Percentiles rank a stretch among this genome's conserved stretches.
phyloP scores from a whole-genome alignment of 2,329 filamentous ascomycete genomes.

The Arthrobotrys pseudoclavata region DNA sequence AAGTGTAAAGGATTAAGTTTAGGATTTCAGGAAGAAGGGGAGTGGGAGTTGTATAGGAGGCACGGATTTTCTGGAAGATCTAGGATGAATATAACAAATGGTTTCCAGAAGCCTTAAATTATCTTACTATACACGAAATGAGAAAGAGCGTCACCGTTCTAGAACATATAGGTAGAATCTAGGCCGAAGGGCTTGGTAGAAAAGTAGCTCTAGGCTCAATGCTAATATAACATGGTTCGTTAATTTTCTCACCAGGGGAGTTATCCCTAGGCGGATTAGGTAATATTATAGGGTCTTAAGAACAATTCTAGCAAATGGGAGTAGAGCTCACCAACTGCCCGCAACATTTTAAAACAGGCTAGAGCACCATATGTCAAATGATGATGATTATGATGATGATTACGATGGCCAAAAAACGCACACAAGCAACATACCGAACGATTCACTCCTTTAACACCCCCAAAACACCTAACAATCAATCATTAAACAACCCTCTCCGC shows the following conservation, averaged over 20 bases:
- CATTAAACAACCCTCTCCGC: constrained; percentile 49
- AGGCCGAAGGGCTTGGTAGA: not conserved
- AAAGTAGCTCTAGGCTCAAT: not conserved
- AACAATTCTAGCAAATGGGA: not conserved
- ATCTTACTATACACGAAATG: not conserved
- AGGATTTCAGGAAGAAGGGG: not conserved
- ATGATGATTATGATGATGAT: not conserved
- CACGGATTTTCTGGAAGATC: not conserved
- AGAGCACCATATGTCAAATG: not conserved
- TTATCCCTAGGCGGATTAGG: not conserved
- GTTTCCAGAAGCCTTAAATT: not conserved
- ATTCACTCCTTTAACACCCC: constrained; percentile 21
- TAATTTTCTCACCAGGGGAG: not conserved
- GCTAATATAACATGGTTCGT: not conserved
- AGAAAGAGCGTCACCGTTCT: not conserved
- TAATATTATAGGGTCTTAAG: too few relatives aligned
- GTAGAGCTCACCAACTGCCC: not conserved
- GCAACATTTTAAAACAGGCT: not conserved
- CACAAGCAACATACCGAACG: not conserved
- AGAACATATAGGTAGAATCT: not conserved
- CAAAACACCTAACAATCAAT: not conserved
- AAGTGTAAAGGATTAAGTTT: not conserved
- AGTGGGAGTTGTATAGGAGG: not conserved
- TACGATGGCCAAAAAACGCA: not conserved
- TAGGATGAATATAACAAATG: not conserved